Base-by-base conservation (phyloP, 306 rosid genomes). In the Herpetospermum pedunculosum region DNA sequence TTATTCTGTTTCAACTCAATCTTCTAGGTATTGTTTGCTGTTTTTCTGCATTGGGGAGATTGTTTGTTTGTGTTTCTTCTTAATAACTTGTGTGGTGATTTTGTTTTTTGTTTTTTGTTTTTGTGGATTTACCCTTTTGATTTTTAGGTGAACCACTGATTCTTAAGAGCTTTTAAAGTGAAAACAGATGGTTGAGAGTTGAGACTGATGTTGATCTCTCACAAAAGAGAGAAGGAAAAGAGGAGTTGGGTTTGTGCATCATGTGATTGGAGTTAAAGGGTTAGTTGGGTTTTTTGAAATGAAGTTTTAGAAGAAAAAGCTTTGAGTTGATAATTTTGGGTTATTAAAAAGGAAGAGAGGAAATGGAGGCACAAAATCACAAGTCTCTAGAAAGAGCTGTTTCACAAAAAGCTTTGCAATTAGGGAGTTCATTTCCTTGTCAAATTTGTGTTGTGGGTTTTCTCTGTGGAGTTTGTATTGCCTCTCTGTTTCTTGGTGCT, bases 401-500 rank as follows among this genome's bases (percentile, higher is more conserved):
- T 54, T 93, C 97, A 2, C 97, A 83, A 79, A 91, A 38, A 83
- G 96, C 98, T 52, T 16, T 93, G 83, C 96, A 91, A 80, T 83
- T 91, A 88, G 94, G 94, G 13, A 91, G 73, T 65, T 91, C 96
- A 15, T 90, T 90, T 73, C 83, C 92, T 13, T 93, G 98, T 59
- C 96, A 89, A 82, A 84, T 91, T 74, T 93, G 98, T 84, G 97
- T 88, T 57, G 87, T 86, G 76, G 98, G 98, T 30, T 87, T 93
- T 83, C 91, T 93, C 1, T 85, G 88, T 59, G 98, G 98, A 70
- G 81, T 93, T 28, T 88, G 98, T 72, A 84, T 93, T 18, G 82
- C 97, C 35, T 80, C 88, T 80, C 74, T 93, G 47, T 86, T 91
- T 80, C 59, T 91, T 73, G 96, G 97, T 71, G 82, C 92, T 77